Conservation (phyloP, 2,329 filamentous ascomycete genomes). For the Botryotinia calthae region DNA sequence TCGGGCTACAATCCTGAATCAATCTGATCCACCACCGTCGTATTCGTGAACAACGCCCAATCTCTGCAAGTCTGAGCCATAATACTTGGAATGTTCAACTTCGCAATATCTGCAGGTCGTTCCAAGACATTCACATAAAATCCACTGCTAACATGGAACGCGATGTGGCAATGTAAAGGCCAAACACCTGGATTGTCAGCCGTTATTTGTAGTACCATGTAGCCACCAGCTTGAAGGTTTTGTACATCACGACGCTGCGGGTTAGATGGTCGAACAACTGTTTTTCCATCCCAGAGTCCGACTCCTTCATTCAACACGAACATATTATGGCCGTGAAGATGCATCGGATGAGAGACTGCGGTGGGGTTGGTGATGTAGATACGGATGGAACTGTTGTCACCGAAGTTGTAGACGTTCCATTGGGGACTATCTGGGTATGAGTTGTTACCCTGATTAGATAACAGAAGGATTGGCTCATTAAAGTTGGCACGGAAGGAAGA, state of each 20-base stretch:
- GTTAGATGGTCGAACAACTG: slow-evolving; percentile 45
- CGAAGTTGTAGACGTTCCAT: slow-evolving; percentile 56
- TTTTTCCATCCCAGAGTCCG: slow-evolving; percentile 26
- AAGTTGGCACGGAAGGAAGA: slow-evolving; percentile 54
- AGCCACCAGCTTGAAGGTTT: slow-evolving; percentile 43
- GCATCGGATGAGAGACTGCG: slow-evolving; percentile 59
- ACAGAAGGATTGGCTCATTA: slow-evolving; percentile 51
- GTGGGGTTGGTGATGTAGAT: slow-evolving; percentile 54
- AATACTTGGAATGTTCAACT: slow-evolving; percentile 47
- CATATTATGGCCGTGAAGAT: slow-evolving; percentile 72
- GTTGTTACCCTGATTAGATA: slow-evolving; percentile 51
- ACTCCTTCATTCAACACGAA: slow-evolving; percentile 57
- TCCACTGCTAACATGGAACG: slow-evolving; percentile 48
- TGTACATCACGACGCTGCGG: slow-evolving; percentile 54
- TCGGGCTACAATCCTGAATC: slow-evolving; percentile 46
- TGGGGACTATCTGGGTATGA: slow-evolving; percentile 47
- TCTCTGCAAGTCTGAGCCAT: slow-evolving; percentile 54
- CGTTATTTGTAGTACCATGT: slow-evolving; percentile 46
- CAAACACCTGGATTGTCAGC: slow-evolving; percentile 53
- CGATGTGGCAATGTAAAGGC: slow-evolving; percentile 51
- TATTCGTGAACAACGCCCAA: slow-evolving; percentile 50
- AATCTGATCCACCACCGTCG: slow-evolving; percentile 50
- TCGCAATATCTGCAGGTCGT: slow-evolving; percentile 42
- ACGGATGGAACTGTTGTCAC: slow-evolving; percentile 49
- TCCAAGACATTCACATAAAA: slow-evolving; percentile 44